Conservation (phyloP, 208 protist genomes). For the Trypanosoma platydactyli region DNA sequence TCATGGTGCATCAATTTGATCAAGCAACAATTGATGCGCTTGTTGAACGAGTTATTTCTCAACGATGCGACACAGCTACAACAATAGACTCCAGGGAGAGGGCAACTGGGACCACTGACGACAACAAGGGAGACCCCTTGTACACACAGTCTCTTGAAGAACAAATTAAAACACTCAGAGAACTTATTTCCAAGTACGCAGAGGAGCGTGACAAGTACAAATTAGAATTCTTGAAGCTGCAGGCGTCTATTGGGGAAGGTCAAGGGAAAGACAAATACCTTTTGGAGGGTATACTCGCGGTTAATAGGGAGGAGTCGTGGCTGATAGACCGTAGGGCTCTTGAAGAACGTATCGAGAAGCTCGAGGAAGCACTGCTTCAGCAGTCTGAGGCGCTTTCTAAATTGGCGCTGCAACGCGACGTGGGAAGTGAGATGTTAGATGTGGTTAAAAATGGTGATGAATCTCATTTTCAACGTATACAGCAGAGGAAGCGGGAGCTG, state of each 20-base stretch:
- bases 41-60: conserved; percentile 14
- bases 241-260: too few species aligned
- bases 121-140: conserved; percentile 6
- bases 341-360: conserved; percentile 25
- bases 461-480: conserved; percentile 3
- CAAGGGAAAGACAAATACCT: background rate
- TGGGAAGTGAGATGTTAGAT: background rate
- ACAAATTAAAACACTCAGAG: conserved; percentile 37
- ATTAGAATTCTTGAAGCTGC: conserved; percentile 5
- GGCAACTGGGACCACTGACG: background rate
- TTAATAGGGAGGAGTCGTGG: conserved; percentile 21
- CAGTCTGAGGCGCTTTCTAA: conserved; percentile 29
- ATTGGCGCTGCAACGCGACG: background rate
- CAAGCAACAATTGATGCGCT: conserved; percentile 37
- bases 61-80: background rate
- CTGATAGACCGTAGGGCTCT: conserved; percentile 23
- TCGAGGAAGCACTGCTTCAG: conserved; percentile 21
- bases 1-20: conserved; percentile 26
- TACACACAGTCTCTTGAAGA: conserved; percentile 38
- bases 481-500: conserved; percentile 4
- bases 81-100: background rate
- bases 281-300: background rate
- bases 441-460: background rate
- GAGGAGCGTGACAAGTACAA: conserved; percentile 31
- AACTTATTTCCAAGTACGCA: conserved; percentile 32